phyloP scores from a whole-genome alignment of 2,329 filamentous ascomycete species.

The Podosphaera leucotricha region DNA sequence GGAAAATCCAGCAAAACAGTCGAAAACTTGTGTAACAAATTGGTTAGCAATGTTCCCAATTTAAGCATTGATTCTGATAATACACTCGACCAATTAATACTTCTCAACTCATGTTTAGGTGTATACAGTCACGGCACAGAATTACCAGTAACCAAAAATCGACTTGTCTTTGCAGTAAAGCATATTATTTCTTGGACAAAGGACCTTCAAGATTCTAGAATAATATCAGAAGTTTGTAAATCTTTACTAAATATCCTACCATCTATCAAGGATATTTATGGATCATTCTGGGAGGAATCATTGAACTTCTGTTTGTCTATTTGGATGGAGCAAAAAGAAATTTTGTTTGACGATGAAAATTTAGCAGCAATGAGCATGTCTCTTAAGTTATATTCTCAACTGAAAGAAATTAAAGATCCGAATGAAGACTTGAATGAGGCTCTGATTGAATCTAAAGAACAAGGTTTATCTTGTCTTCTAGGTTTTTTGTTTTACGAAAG shows the following conservation, averaged over 20 bases:
- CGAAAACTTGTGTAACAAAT: conserved; percentile 31
- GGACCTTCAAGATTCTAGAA: conserved; percentile 20
- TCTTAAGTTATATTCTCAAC: conserved; percentile 39
- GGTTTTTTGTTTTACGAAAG: conserved; percentile 33
- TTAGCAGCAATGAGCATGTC: conserved; percentile 47
- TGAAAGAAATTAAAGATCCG: conserved; percentile 42
- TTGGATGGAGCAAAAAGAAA: conserved; percentile 25
- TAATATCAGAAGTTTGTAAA: conserved; percentile 30
- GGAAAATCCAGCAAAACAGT: conserved; percentile 23
- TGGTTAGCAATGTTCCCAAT: conserved; percentile 35
- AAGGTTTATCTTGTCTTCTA: conserved; percentile 25
- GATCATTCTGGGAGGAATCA: conserved; percentile 56
- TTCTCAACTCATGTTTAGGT: conserved; percentile 28
- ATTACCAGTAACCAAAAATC: conserved; percentile 30
- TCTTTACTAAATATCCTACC: conserved; percentile 40
- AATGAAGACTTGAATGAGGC: conserved; percentile 75
- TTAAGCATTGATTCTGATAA: conserved; percentile 21
- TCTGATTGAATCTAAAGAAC: conserved; percentile 37
- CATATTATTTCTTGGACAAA: conserved; percentile 46
- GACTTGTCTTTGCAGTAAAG: conserved; percentile 49
- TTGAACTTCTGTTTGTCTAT: conserved; percentile 33
- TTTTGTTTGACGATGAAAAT: conserved; percentile 21
- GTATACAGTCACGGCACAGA: conserved; percentile 28
- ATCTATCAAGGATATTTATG: conserved; percentile 60
- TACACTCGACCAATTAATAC: conserved; percentile 24